phyloP scores from a whole-genome alignment of 306 rosid genomes.

The Prunus dulcis region DNA sequence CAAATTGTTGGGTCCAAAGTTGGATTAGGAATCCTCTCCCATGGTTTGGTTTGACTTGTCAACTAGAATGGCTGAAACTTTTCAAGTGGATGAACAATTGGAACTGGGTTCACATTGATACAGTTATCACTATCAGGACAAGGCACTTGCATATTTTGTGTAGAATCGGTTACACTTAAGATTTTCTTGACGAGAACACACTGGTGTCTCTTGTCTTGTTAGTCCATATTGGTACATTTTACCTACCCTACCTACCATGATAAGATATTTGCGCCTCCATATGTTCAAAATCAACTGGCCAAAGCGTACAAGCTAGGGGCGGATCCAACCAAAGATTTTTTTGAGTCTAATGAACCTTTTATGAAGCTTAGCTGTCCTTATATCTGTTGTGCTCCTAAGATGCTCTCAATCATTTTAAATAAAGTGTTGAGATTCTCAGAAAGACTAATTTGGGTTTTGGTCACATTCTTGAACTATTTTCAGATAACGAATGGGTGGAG shows the following conservation, averaged over 20 bases:
- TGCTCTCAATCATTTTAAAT: not conserved
- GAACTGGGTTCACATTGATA: too few relatives aligned
- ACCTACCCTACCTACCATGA: not conserved
- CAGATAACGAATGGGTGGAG: not conserved
- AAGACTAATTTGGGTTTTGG: not conserved
- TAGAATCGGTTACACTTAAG: not conserved
- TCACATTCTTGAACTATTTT: not conserved
- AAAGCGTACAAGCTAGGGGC: not conserved
- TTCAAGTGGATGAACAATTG: too few relatives aligned
- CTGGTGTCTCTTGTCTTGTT: not conserved
- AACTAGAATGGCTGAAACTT: too few relatives aligned
- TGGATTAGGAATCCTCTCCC: too few relatives aligned
- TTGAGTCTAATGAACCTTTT: not conserved
- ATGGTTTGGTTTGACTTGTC: too few relatives aligned
- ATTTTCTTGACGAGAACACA: not conserved
- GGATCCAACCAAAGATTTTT: not conserved
- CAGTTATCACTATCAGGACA: too few relatives aligned
- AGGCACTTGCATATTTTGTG: not conserved
- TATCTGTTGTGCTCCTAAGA: not conserved
- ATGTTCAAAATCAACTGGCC: not conserved
- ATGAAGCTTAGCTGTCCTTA: slow-evolving; percentile 1
- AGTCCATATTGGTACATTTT: not conserved
- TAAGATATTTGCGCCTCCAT: not conserved
- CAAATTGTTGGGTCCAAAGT: too few relatives aligned
- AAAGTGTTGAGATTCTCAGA: slow-evolving; percentile 5